Base-by-base conservation (phyloP, 177 flowering plant species). In the Vitis hybrid region DNA sequence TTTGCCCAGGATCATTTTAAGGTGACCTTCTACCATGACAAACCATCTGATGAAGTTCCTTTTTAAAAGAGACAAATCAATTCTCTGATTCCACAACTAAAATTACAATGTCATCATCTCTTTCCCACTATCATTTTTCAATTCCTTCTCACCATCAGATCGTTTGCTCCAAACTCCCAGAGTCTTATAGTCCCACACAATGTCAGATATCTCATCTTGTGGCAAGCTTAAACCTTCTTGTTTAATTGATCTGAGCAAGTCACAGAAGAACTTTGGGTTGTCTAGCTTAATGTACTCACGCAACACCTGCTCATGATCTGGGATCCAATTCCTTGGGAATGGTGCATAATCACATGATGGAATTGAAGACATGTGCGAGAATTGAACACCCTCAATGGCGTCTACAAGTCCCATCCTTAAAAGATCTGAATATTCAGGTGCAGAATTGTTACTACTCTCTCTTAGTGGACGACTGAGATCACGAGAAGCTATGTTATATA, bases 331-430 rank as follows among this genome's bases (percentile, higher is more conserved):
- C 78, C 90, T 79, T 0, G 97, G 92, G 12, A 95, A 87, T 68
- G 97, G 97, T 49, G 93, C 81, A 78, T 95, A 95, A 85, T 94
- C 98, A 77, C 99, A 95, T 20, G 92, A 87, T 11, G 99, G 99
- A 71, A 95, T 95, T 72, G 71, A 74, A 14, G 96, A 85, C 98
- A 92, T 90, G 67, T 75, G 98, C 11, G 98, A 89, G 76, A 95
- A 95, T 70, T 87, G 98, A 74, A 94, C 90, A 55, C 97, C 97
- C 69, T 86, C 87, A 71, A 95, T 95, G 59, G 82, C 87, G 76
- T 95, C 98, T 52, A 90, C 94, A 63, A 94, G 87, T 51, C 99
- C 98, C 96, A 89, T 87, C 80, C 96, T 87, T 76, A 95, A 76
- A 61, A 94, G 90, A 79, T 95, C 97, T 12, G 98, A 88, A 78